Base-by-base conservation (phyloP, 768 basidiomycete species). In the Russula griseocarnosa region DNA sequence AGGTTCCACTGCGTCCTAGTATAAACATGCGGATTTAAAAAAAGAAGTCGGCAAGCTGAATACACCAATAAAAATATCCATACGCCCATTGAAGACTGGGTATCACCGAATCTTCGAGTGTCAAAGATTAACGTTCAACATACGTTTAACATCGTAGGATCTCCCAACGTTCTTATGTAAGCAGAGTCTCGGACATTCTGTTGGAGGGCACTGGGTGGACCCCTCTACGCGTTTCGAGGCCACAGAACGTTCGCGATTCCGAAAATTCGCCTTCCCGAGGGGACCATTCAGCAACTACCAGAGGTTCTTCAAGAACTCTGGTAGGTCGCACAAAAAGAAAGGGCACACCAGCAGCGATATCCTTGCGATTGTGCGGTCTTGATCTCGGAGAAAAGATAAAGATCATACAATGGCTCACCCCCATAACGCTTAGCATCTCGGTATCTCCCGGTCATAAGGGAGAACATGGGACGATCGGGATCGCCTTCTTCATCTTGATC, bases 391-490 rank as follows among this genome's bases (percentile, higher is more conserved):
- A 1, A 16, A 3, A 7, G 24, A 22, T 10, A 67, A 47, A 14
- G 0, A 18, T 34, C 5, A 2, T 44, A 47, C 26, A 40, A 20
- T 36, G 11, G n/a, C 44, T 46, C 44, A 22, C n/a, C 44, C 44
- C 44, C 44, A 22, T 46, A 46, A 10, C 44, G 44, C n/a, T 50
- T 50, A 1, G 49, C 49, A 26, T 50, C 85, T 26, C 94, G 80
- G 71, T 95, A 96, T 64, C 82, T 89, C 14, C 96, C 96, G 0
- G 90, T 94, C 3, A 90, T 76, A 2, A 94, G 81, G 0, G 94
- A 97, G 74, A 96, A 98, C 16, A 85, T 79, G 0, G 94, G 94
- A 60, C 78, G 79, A 65, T 93, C 92, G 5, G 76, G 74, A 69
- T 92, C 90, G 24, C 74, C 78, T 1, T 79, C 81, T 18, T 76